A percentile compares a stretch with the other conserved stretches of the same genome.
Conservation (phyloP, 2,329 filamentous ascomycete genomes). For the Diaporthe vexans region DNA sequence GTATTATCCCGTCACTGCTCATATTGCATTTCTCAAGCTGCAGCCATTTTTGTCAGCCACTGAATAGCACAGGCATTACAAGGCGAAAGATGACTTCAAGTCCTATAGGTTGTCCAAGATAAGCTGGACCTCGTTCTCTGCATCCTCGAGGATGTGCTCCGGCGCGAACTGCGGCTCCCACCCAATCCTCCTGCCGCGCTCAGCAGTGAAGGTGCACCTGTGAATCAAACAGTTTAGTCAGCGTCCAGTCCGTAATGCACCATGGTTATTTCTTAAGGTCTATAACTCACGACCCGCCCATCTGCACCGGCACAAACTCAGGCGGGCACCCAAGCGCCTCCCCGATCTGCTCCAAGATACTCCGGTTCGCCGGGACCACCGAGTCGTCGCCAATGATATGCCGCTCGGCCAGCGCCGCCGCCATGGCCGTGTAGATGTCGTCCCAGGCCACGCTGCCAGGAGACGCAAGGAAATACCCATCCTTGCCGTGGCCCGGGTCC, state of each 20-base stretch:
- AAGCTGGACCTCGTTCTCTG: conserved; percentile 61
- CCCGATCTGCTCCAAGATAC: conserved; percentile 57
- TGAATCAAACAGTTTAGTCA: background rate
- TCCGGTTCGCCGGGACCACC: conserved; percentile 54
- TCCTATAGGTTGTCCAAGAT: conserved; percentile 47
- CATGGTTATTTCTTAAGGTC: background rate
- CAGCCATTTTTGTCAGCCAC: no score
- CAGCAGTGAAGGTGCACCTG: conserved; percentile 60
- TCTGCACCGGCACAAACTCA: conserved; percentile 54
- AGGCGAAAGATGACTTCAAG: no score
- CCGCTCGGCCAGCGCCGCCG: conserved; percentile 55
- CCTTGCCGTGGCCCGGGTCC: conserved; percentile 55
- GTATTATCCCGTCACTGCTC: no score
- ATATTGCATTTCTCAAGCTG: no score
- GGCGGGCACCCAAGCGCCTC: conserved; percentile 52
- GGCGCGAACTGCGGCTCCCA: conserved; percentile 60
- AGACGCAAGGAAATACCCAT: conserved; percentile 65
- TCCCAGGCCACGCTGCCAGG: conserved; percentile 64
- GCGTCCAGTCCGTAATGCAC: background rate
- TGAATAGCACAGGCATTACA: no score
- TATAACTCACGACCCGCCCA: conserved; percentile 62
- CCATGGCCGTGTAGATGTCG: conserved; percentile 63
- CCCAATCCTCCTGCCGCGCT: conserved; percentile 57
- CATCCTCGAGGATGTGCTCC: conserved; percentile 61
- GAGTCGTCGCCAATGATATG: conserved; percentile 54